Base-by-base conservation (phyloP, 176 grass and related monocot species). In the Tuctoria greenei region DNA sequence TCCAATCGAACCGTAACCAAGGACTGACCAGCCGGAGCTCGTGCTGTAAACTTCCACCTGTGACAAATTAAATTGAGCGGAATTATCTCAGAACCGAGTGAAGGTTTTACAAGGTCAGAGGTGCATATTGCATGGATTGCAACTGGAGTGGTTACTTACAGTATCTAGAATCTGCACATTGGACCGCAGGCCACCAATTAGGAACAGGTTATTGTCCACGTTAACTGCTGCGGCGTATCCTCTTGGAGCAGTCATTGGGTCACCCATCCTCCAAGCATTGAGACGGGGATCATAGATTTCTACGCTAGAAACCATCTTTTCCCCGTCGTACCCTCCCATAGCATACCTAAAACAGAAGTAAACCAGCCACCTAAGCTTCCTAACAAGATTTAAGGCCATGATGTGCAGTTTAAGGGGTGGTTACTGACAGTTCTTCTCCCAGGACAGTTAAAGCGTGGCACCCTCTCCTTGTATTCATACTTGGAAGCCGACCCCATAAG, bases 201-300 rank as follows among this genome's bases (percentile, higher is more conserved):
- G 56, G 18, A 90, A 88, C 54, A 98, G 23, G 46, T 31, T 84
- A 37, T 90, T 69, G 37, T 85, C 76, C 21, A 98, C 45, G 11
- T 83, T 85, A 26, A 73, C 82, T 0, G 84, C 70, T 9, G 91
- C 65, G 9, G 82, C 84, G 46, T 98, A 98, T 89, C 91, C 86
- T 86, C 89, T 92, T 62, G 74, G 59, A 38, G 64, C 44, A 55
- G 63, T 82, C 91, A 98, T 88, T 31, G 95, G 82, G 44, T 75
- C 79, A 36, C 75, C 79, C 39, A 87, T 85, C 84, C 80, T 85
- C 95, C 91, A 94, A 6, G 75, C 40, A 21, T 82, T 74, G 23
- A 90, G 70, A 38, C 91, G 88, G 41, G 86, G 95, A 58, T 98
- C 95, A 28, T 86, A 91, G 62, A 82, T 82, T 79, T 98, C 95